Percentiles rank a stretch among this genome's conserved stretches.
These are phyloP conservation scores for Globisporangium spiculum DNA, from an alignment of 352 stramenopile species.

Conservation along the genomic window DNA sequence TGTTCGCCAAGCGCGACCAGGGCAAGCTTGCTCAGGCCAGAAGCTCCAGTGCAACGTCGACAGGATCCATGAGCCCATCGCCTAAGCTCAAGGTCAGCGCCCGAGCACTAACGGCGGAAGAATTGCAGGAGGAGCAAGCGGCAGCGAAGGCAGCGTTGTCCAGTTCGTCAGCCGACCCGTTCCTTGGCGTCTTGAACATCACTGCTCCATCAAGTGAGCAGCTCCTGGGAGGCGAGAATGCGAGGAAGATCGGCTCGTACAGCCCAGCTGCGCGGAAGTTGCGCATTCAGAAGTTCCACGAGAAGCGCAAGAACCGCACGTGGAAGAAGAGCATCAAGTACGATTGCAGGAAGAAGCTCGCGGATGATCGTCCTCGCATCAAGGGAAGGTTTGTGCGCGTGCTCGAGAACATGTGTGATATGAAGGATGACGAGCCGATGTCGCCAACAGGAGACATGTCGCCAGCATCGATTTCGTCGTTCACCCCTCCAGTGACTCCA, in stretches of 20 bases:
- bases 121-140: constrained; percentile 33
- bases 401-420: constrained; percentile 49
- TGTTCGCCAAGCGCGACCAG: constrained; percentile 34
- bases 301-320: constrained; percentile 95
- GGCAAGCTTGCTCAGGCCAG: constrained; percentile 9
- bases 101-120: constrained; percentile 27
- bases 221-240: constrained; percentile 14
- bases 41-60: constrained; percentile 13
- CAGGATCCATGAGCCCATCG: constrained; percentile 28
- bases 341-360: constrained; percentile 97
- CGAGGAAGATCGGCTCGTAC: constrained; percentile 93
- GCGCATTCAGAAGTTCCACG: constrained; percentile 96
- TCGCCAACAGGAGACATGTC: constrained; percentile 24
- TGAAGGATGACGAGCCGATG: constrained; percentile 38
- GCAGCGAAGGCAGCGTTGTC: constrained; percentile 22
- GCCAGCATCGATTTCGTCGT: constrained; percentile 20
- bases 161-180: constrained; percentile 30
- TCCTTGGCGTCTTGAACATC: constrained; percentile 47
- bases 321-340: constrained; percentile 99
- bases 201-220: constrained; percentile 23
- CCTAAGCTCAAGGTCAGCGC: constrained; percentile 32
- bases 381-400: constrained; percentile 92
- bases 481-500: constrained; percentile 17
- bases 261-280: constrained; percentile 90
- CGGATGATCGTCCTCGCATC: constrained; percentile 93